phyloP scores from a whole-genome alignment of 208 protist species.

The Crithidia bombi region DNA sequence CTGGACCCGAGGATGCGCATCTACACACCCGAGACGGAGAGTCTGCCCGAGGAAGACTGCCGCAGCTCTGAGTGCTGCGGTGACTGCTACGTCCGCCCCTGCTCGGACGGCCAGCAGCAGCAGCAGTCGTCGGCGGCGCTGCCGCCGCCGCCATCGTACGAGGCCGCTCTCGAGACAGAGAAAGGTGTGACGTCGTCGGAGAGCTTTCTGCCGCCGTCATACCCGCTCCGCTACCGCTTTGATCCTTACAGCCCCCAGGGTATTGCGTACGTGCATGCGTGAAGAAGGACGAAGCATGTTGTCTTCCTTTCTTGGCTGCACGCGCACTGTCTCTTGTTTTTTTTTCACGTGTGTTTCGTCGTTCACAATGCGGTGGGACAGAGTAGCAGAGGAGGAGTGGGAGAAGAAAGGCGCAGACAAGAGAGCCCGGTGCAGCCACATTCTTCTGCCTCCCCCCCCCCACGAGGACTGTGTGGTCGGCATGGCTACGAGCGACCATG shows the following conservation, averaged over 20 bases:
- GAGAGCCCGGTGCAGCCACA: no score
- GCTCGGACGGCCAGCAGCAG: not conserved
- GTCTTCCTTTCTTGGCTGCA: not conserved
- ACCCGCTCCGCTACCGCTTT: conserved; percentile 73
- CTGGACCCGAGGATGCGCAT: not conserved
- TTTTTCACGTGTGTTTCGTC: no score
- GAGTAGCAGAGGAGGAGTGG: no score
- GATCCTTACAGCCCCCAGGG: conserved; percentile 67
- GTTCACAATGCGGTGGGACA: no score
- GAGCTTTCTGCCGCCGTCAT: conserved; percentile 40
- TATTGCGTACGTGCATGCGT: conserved; percentile 40
- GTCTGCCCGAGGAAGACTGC: conserved; percentile 21
- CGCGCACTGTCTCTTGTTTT: no score
- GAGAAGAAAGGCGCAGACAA: no score
- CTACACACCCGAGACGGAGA: conserved; percentile 11
- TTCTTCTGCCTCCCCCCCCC: no score
- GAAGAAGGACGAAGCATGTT: no score
- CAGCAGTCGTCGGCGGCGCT: conserved; percentile 14
- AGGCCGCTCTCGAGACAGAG: conserved; percentile 36
- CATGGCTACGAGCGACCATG: no score
- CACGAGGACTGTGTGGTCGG: no score
- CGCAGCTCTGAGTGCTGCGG: conserved; percentile 9
- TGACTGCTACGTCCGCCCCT: conserved; percentile 3
- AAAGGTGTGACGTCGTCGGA: not conserved
- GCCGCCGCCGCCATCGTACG: conserved; percentile 61